phyloP scores from a whole-genome alignment of 148 eudicot species.

The Camellia lanceoleosa region DNA sequence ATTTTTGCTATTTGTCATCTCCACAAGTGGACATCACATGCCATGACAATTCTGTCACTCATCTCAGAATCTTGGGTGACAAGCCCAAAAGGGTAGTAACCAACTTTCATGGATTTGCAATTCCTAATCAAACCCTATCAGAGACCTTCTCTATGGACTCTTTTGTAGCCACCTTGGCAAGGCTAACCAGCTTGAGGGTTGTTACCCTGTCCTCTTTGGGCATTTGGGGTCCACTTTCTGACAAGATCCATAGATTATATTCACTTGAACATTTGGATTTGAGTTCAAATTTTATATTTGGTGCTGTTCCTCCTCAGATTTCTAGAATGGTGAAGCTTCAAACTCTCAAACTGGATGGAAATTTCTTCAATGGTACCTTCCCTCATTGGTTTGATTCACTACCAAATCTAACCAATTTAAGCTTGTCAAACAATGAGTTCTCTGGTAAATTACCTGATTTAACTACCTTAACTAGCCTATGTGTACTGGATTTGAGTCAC shows the following conservation, averaged over 20 bases:
- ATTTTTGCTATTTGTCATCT: conserved; percentile 47
- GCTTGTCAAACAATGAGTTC: conserved; percentile 50
- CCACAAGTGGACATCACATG: conserved; percentile 59
- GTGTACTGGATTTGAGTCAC: conserved; percentile 47
- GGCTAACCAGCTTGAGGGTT: conserved; percentile 52
- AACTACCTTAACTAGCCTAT: conserved; percentile 36
- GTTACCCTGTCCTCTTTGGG: conserved; percentile 63
- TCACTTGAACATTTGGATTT: conserved; percentile 61
- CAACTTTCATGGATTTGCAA: conserved; percentile 46
- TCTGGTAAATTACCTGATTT: conserved; percentile 59
- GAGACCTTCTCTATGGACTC: conserved; percentile 61
- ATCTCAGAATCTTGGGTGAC: conserved; percentile 60
- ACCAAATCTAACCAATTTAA: conserved; percentile 43
- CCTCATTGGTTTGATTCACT: conserved; percentile 49
- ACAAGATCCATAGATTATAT: conserved; percentile 53
- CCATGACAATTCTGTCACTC: conserved; percentile 48
- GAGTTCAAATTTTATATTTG: conserved; percentile 64
- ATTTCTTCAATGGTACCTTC: conserved; percentile 52
- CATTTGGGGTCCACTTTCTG: conserved; percentile 64
- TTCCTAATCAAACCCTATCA: conserved; percentile 55
- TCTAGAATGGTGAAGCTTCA: conserved; percentile 46
- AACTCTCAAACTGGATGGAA: conserved; percentile 49
- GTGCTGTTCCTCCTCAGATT: conserved; percentile 54
- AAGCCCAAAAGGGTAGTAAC: conserved; percentile 30
- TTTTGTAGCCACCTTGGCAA: conserved; percentile 58